Conservation (phyloP, 108 stramenopile species). For the Cylindrotheca closterium region DNA sequence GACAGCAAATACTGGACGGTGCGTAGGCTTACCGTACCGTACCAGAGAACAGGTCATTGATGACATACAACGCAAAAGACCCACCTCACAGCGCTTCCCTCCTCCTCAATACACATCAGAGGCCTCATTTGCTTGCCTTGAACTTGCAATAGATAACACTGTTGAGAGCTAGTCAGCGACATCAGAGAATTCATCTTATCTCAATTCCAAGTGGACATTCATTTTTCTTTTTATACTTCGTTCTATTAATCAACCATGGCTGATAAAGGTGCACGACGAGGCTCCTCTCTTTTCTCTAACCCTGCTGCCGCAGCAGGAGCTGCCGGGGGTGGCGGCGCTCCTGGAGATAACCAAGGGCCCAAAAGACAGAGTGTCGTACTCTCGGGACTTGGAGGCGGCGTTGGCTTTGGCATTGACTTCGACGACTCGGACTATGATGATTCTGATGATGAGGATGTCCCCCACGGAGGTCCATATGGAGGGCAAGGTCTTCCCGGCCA, state of each 20-base stretch:
- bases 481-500: slow-evolving; percentile 14
- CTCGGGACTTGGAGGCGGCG: slow-evolving; percentile 44
- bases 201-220: no score
- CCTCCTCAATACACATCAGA: no score
- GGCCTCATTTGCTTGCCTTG: no score
- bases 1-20: no score
- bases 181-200: no score
- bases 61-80: background rate
- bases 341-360: slow-evolving; percentile 23
- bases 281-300: slow-evolving; percentile 40
- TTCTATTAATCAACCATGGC: slow-evolving; percentile 19
- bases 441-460: slow-evolving; percentile 48
- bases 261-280: slow-evolving; percentile 36
- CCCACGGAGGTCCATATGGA: slow-evolving; percentile 16
- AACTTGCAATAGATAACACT: no score
- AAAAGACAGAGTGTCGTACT: slow-evolving; percentile 30
- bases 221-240: background rate
- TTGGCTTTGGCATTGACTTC: slow-evolving; percentile 52
- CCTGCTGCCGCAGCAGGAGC: slow-evolving; percentile 23
- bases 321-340: slow-evolving; percentile 6
- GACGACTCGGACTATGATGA: slow-evolving; percentile 61
- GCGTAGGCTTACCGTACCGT: no score
- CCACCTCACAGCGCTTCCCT: no score
- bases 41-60: background rate
- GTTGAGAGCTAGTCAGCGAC: no score